Base-by-base conservation (phyloP, 805 yeast genomes). In the Suhomyces sp. region DNA sequence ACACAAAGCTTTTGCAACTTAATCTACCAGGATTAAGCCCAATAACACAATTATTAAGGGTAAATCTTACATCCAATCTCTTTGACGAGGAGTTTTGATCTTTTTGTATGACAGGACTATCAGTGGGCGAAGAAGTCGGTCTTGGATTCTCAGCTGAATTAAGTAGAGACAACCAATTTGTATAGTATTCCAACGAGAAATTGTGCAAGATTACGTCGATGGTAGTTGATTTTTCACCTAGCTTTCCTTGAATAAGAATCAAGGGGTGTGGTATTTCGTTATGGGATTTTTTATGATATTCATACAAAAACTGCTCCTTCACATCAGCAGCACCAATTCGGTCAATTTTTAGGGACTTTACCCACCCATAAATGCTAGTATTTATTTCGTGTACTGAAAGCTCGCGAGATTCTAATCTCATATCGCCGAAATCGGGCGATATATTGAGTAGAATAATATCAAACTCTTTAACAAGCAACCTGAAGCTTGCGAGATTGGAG, bases 21-120 rank as follows among this genome's bases (percentile, higher is more conserved):
- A 89, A 62, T 49, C 85, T 67, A 7, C 82, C 81, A 0, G 97
- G 96, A 24, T 74, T 78, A 22, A 89, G 61, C 0, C 87, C 87
- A 31, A 89, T 53, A 0, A 81, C 73, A 52, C 86, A 79, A 53
- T 87, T 87, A 10, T 77, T 62, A 21, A 82, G 61, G 1, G 68
- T 60, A 25, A 77, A 52, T 39, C 72, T 59, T 20, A 72, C 49
- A 41, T 73, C 76, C 9, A 63, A 53, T 21, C 57, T 53, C 27
- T 46, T 50, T 17, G 25, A 35, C 3, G 46, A 12, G 6, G 48
- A 9, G 6, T 19, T 19, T 37, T 15, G 41, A 9, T 37, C 17
- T 17, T n/a, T 13, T 24, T 8, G 25, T 24, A 24, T 24, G 17
- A 20, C 29, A 13, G 25, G 20, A 40, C 24, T 40, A 3, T 20